A percentile compares a stretch with the other conserved stretches of the same genome.
These are phyloP conservation scores for Taphrina deformans DNA, from an alignment of 1,139 yeast species.

Conservation along the genomic window DNA sequence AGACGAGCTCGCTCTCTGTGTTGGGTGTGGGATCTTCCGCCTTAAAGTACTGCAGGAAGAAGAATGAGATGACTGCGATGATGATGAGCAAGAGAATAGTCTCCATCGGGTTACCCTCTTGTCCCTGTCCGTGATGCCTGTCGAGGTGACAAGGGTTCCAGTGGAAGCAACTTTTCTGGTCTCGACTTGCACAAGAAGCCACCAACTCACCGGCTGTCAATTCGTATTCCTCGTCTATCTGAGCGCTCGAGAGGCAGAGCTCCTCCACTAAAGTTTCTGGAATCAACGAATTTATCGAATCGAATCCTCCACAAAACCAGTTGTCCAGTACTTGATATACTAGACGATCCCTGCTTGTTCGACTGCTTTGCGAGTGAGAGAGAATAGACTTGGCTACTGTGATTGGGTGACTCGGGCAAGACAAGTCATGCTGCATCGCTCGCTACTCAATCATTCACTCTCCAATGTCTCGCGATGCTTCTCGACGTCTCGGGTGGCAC, in stretches of 20 bases:
- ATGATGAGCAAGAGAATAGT: slow-evolving; percentile 9
- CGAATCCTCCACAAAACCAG: too few species aligned
- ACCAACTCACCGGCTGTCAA: not conserved
- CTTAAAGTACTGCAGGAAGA: slow-evolving; percentile 19
- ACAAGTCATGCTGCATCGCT: not conserved
- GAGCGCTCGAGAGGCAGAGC: not conserved
- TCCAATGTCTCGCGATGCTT: slow-evolving; percentile 31
- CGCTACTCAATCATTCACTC: not conserved
- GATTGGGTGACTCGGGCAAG: not conserved
- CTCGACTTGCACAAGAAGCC: not conserved
- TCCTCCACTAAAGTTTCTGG: slow-evolving; percentile 6
- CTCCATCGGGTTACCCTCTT: not conserved
- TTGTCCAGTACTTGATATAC: too few species aligned
- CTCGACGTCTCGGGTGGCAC: slow-evolving; percentile 35
- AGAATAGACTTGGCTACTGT: not conserved
- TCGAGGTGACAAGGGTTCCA: too few species aligned
- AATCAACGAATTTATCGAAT: not conserved
- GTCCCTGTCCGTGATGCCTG: too few species aligned
- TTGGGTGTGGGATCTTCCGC: slow-evolving; percentile 20
- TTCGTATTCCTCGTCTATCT: not conserved
- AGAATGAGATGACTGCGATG: slow-evolving; percentile 16
- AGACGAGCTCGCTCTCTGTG: slow-evolving; percentile 19
- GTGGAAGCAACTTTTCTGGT: too few species aligned
- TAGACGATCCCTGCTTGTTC: too few species aligned
- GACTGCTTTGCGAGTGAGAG: too few species aligned